Base-by-base conservation (phyloP, 2,329 filamentous ascomycete species). In the Fusarium pilosicola region DNA sequence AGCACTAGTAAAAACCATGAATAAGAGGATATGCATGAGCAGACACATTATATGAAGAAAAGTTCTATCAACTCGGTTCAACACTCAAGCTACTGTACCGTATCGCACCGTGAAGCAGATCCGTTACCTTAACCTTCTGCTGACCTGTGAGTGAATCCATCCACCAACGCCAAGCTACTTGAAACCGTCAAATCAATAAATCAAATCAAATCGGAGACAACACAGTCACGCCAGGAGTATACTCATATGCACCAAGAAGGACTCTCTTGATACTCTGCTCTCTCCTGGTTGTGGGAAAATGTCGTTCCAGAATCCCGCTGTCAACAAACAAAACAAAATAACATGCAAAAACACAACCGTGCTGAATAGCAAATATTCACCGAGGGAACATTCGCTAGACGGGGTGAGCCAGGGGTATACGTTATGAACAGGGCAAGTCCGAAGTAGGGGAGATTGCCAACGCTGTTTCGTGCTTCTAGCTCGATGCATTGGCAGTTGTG, bases 111-210 rank as follows among this genome's bases (percentile, higher is more conserved):
- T 73, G 55, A 73, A 67, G 58, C 62, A 72, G 55, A 59, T 42
- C 57, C 34, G 46, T 61, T 59, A 61, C 65, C 54, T 74, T 49
- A 36, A 55, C 54, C 60, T 57, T 57, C 62, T 46, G 59, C 57
- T 56, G 45, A 62, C 60, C 58, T 64, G 55, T 56, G 68, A 73
- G 67, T 69, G 68, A 73, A 71, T 76, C 71, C 67, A 71, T 76
- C 75, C 68, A 74, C 71, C 70, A 78, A 78, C 77, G 77, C 77
- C 77, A 63, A 78, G 75, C 76, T 79, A 68, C 73, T 64, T 65
- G 71, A 76, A 70, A 74, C 58, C 52, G 66, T 70, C 65, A 72
- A 74, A 68, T 48, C 46, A 67, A 68, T 34, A 66, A 74, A 69
- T 58, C 44, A 65, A 68, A 68, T 34, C 49, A 41, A 67, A 68